phyloP scores from a whole-genome alignment of 2,329 filamentous ascomycete genomes.

The Diaporthe australafricana region DNA sequence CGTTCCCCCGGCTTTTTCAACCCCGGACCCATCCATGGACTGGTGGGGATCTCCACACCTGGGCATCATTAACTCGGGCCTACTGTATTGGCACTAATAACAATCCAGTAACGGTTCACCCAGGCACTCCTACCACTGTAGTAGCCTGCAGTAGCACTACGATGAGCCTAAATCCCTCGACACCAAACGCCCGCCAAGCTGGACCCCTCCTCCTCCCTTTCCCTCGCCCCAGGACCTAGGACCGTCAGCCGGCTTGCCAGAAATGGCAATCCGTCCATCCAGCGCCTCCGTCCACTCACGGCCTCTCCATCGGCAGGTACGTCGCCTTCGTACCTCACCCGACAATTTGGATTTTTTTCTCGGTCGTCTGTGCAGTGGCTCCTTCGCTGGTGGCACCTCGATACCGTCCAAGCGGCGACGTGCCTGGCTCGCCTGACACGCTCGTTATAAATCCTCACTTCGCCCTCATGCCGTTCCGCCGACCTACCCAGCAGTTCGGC shows the following conservation, averaged over 20 bases:
- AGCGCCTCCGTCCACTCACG: slow-evolving; percentile 6
- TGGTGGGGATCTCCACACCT: slow-evolving; percentile 4
- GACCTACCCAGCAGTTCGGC: background rate
- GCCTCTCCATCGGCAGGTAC: background rate
- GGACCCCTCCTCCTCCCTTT: background rate
- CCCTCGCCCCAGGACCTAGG: no score
- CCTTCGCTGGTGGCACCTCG: no score
- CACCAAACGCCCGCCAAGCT: background rate
- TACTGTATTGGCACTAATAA: slow-evolving; percentile 3
- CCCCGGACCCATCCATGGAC: slow-evolving; percentile 5
- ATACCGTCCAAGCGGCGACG: slow-evolving; percentile 12
- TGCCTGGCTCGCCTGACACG: background rate
- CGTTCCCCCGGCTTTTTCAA: background rate
- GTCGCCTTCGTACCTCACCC: slow-evolving; percentile 3
- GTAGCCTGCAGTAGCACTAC: background rate
- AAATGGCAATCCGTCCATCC: background rate
- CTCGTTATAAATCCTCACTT: slow-evolving; percentile 26
- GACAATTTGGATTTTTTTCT: slow-evolving; percentile 23
- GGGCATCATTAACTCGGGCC: slow-evolving; percentile 9
- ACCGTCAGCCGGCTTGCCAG: background rate
- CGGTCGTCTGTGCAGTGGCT: background rate
- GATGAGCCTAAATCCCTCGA: background rate
- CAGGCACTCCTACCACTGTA: background rate
- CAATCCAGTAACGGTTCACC: background rate
- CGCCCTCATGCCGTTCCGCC: background rate